Conservation (phyloP, 352 stramenopile genomes). For the Phytophthora macrochlamydospora region DNA sequence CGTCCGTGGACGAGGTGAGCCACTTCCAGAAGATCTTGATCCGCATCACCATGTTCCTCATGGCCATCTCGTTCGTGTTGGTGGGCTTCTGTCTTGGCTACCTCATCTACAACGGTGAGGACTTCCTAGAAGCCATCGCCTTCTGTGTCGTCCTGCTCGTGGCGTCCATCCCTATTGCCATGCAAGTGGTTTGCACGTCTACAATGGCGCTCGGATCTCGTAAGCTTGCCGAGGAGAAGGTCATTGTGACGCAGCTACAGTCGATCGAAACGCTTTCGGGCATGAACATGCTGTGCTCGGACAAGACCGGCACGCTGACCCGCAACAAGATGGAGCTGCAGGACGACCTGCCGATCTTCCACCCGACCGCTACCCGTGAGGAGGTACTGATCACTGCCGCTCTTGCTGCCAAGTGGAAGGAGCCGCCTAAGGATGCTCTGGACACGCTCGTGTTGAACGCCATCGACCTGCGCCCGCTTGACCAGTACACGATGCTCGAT, state of each 20-base stretch:
- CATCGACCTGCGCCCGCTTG: conserved; percentile 82
- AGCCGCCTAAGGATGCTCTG: conserved; percentile 92
- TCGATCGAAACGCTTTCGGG: conserved; percentile 93
- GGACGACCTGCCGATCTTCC: conserved; percentile 91
- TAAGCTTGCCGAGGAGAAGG: conserved; percentile 90
- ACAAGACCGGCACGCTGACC: conserved; percentile 97
- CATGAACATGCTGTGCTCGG: conserved; percentile 95
- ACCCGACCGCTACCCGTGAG: conserved; percentile 76
- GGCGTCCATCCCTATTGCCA: conserved; percentile 93
- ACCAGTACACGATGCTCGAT: conserved; percentile 85
- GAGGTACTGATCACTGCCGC: conserved; percentile 92
- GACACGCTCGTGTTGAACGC: conserved; percentile 92
- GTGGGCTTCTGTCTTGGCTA: conserved; percentile 88
- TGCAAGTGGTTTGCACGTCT: conserved; percentile 93
- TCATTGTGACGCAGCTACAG: conserved; percentile 91
- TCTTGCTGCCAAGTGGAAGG: conserved; percentile 94
- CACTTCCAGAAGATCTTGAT: conserved; percentile 93
- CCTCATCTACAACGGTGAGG: conserved; percentile 83
- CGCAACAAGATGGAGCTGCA: conserved; percentile 95
- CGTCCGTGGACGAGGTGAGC: conserved; percentile 70
- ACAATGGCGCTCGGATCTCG: conserved; percentile 92
- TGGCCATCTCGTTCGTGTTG: conserved; percentile 87
- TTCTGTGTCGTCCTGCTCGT: conserved; percentile 92
- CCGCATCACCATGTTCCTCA: conserved; percentile 92
- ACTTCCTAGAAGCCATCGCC: conserved; percentile 79